Conservation (phyloP, 192 early-diverging fungal genomes). For the Entomortierella parvispora region DNA sequence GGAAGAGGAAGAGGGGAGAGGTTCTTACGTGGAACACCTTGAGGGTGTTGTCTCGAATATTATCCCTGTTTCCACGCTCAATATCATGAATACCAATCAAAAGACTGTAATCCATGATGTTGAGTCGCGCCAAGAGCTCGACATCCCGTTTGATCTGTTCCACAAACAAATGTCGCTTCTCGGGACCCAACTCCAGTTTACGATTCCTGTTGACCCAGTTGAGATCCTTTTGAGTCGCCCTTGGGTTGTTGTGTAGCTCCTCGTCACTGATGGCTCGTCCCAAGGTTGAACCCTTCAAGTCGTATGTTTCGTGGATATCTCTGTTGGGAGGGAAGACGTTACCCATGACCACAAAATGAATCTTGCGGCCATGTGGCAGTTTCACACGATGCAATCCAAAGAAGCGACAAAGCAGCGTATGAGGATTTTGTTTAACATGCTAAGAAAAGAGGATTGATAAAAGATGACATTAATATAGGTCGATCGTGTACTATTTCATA, state of each 20-base stretch:
- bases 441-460: conserved; percentile 16
- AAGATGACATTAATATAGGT: conserved; percentile 9
- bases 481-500: background rate
- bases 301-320: conserved; percentile 96
- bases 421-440: conserved; percentile 88
- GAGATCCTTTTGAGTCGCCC: conserved; percentile 95
- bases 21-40: conserved; percentile 78
- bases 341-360: conserved; percentile 99
- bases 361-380: conserved; percentile 89
- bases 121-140: conserved; percentile 73
- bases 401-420: conserved; percentile 94
- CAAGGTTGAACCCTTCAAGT: conserved; percentile 94
- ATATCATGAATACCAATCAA: conserved; percentile 93
- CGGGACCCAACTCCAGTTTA: conserved; percentile 83
- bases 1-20: too few relatives aligned
- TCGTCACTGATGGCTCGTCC: conserved; percentile 85
- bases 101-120: conserved; percentile 99
- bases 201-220: conserved; percentile 89
- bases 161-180: conserved; percentile 81
- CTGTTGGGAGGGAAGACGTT: conserved; percentile 98
- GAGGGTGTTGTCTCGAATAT: conserved; percentile 92
- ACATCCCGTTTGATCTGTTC: conserved; percentile 92
- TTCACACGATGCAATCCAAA: conserved; percentile 98
- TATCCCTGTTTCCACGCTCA: conserved; percentile 84
- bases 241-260: conserved; percentile 80